Evolutionary conservation across 768 basidiomycete genomes (phyloP).

Genomic region (Lactifluus subvellereus): DNA sequence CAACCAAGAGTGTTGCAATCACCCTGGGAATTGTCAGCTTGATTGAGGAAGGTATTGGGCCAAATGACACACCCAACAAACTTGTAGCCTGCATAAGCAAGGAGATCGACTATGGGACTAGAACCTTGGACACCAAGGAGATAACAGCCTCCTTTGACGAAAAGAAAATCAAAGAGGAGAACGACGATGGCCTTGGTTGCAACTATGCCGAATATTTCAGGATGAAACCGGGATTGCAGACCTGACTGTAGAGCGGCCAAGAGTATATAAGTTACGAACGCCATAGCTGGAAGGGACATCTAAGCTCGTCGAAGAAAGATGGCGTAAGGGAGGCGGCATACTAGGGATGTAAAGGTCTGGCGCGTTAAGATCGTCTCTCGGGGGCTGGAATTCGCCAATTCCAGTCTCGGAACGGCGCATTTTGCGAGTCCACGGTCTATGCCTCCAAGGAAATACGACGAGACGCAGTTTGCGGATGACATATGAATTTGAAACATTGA

Average conservation of each 20-base stretch:
- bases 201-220: constrained; percentile 80
- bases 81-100: constrained; percentile 96
- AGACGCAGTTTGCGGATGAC: constrained; percentile 85
- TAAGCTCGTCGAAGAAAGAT: constrained; percentile 1
- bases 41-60: not conserved
- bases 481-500: constrained; percentile 95
- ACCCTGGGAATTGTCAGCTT: constrained; percentile 46
- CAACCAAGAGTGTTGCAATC: constrained; percentile 70
- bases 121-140: constrained; percentile 78
- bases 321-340: constrained; percentile 31
- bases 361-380: constrained; percentile 90
- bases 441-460: constrained; percentile 93
- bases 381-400: constrained; percentile 75
- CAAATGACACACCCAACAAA: constrained; percentile 74
- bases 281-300: constrained; percentile 64
- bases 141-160: constrained; percentile 90
- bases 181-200: constrained; percentile 82
- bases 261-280: constrained; percentile 91
- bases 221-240: constrained; percentile 76
- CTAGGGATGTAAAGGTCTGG: constrained; percentile 97
- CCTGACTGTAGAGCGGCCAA: constrained; percentile 83
- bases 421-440: constrained; percentile 79
- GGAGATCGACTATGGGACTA: constrained; percentile 68
- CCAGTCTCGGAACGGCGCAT: constrained; percentile 57
- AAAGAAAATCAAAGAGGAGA: constrained; percentile 80